Conservation (phyloP, 2,329 filamentous ascomycete species). For the Epichloe uncinata region DNA sequence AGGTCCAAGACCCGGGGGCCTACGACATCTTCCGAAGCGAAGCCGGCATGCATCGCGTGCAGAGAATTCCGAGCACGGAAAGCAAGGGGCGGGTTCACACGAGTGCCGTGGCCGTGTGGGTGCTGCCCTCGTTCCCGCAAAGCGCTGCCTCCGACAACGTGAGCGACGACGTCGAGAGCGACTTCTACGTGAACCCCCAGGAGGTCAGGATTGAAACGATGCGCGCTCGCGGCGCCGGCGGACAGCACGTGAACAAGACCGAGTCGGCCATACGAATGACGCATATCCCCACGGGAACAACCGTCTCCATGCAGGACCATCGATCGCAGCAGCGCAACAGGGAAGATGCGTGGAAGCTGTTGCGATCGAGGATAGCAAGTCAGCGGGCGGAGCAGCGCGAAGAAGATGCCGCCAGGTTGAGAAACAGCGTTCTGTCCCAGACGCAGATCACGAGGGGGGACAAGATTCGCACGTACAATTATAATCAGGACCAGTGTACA, state of each 20-base stretch:
- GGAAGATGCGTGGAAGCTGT: slow-evolving; percentile 71
- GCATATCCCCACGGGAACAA: slow-evolving; percentile 73
- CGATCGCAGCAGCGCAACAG: slow-evolving; percentile 84
- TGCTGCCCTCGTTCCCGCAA: slow-evolving; percentile 70
- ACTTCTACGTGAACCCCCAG: slow-evolving; percentile 81
- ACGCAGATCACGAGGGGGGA: slow-evolving; percentile 80
- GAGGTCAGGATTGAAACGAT: slow-evolving; percentile 82
- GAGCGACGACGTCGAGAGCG: slow-evolving; percentile 73
- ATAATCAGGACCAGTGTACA: slow-evolving; percentile 62
- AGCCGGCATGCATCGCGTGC: slow-evolving; percentile 88
- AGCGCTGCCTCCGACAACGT: slow-evolving; percentile 35
- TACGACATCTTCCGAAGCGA: slow-evolving; percentile 77
- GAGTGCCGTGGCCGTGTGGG: slow-evolving; percentile 81
- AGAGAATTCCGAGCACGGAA: slow-evolving; percentile 85
- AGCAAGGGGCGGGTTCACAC: slow-evolving; percentile 86
- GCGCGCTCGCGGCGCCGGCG: slow-evolving; percentile 82
- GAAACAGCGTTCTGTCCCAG: slow-evolving; percentile 65
- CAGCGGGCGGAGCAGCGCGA: slow-evolving; percentile 69
- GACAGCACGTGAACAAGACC: slow-evolving; percentile 97
- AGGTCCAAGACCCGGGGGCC: slow-evolving; percentile 62
- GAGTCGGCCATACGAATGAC: slow-evolving; percentile 91
- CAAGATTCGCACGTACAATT: slow-evolving; percentile 90
- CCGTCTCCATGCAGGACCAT: slow-evolving; percentile 85
- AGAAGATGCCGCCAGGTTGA: slow-evolving; percentile 59
- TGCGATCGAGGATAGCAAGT: slow-evolving; percentile 73